A percentile compares a stretch with the other conserved stretches of the same genome.
Evolutionary conservation across 2,329 filamentous ascomycete genomes (phyloP).

Genomic region (Simplicillium sp.): DNA sequence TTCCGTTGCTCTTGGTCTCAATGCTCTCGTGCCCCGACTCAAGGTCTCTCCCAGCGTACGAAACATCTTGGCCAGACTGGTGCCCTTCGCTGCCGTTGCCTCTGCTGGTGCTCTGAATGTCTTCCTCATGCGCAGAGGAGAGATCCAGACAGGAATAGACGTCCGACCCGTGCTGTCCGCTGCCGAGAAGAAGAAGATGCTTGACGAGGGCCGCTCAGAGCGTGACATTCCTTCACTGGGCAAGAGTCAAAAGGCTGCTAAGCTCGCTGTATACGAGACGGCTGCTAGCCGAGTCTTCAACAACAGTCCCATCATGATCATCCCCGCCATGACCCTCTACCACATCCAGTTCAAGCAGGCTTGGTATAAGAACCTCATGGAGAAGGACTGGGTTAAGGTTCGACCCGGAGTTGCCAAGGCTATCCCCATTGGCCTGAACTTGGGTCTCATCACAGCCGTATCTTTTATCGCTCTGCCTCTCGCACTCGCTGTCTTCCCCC

Average conservation of each 20-base stretch:
- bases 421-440: constrained; percentile 67
- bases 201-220: constrained; percentile 49
- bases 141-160: constrained; percentile 88
- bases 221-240: constrained; percentile 64
- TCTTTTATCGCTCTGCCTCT: constrained; percentile 83
- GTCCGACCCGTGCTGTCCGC: constrained; percentile 75
- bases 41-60: constrained; percentile 69
- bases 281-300: constrained; percentile 87
- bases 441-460: constrained; percentile 78
- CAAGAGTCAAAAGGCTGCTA: constrained; percentile 80
- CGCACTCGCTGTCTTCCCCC: constrained; percentile 85
- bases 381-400: constrained; percentile 69
- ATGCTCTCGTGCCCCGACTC: constrained; percentile 78
- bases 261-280: constrained; percentile 84
- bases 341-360: constrained; percentile 54
- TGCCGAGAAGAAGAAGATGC: constrained; percentile 51
- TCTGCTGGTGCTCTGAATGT: constrained; percentile 88
- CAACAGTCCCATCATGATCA: constrained; percentile 92
- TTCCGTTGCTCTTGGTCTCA: constrained; percentile 85
- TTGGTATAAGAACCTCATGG: constrained; percentile 30
- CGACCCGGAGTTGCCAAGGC: constrained; percentile 54
- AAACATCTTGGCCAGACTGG: constrained; percentile 71
- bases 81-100: constrained; percentile 92
- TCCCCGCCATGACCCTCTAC: constrained; percentile 81
- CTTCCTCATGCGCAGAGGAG: constrained; percentile 93